Evolutionary conservation across 2,329 filamentous ascomycete genomes (phyloP), one percentile per base, ranked within the genome.

Genomic region (Pseudogymnoascus sp.): DNA sequence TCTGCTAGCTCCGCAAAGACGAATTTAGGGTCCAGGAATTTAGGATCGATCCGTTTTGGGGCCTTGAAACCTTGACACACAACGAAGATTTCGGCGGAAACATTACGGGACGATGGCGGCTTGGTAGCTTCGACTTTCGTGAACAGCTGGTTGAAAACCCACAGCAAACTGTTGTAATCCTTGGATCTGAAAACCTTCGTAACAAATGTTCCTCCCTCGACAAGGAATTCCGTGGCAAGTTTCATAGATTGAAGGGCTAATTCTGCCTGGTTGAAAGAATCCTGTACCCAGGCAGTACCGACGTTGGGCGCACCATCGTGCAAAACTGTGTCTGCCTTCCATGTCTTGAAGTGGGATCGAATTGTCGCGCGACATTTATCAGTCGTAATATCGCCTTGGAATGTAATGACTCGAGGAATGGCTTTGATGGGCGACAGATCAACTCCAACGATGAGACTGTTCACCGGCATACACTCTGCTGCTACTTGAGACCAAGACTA

Each of bases 301-400:
- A 99, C 95, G 72, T 99, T 99, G 57, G 95, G 95, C 0, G 95
- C 95, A 77, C 95, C 95, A 75, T 99, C 95, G 78, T 99, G 95
- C 40, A 99, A 81, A 4, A 99, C 95, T 0, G 90, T 91, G 74
- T 99, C 95, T 18, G 91, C 93, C 75, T 97, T 97, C 89, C 91
- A 93, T 10, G 91, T 93, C 78, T 97, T 97, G 60, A 99, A 78
- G 72, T 99, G 93, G 65, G 88, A 84, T 71, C 92, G 83, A 67
- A 99, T 90, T 1, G 91, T 97, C 5, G 92, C 87, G 68, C 95
- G 87, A 75, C 93, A 97, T 76, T 97, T 96, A 68, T 97, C 93
- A 57, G 93, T 96, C 0, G 95, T 99, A 72, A 99, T 99, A 75
- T 99, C 95, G 81, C 90, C 92, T 77, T 97, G 93, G 78, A 97